These are phyloP conservation scores for Populus euphratica DNA, from an alignment of 345 rosid species.

Conservation along the genomic window DNA sequence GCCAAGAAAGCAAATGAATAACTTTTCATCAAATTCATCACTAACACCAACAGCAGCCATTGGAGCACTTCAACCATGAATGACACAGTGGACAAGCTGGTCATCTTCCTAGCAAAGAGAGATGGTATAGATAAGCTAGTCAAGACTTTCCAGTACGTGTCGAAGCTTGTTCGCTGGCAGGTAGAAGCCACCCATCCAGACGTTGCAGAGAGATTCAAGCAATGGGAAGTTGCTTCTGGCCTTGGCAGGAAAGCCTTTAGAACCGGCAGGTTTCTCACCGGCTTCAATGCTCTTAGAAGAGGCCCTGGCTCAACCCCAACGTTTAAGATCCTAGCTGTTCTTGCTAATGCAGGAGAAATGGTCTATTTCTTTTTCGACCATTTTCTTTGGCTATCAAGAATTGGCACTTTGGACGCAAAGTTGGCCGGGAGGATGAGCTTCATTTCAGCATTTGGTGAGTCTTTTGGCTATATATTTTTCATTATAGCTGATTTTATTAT, in stretches of 20 bases:
- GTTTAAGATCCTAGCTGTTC: slow-evolving; percentile 48
- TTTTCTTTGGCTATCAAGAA: slow-evolving; percentile 87
- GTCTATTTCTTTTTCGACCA: slow-evolving; percentile 95
- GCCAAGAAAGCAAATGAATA: background rate
- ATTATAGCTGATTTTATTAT: slow-evolving; percentile 57
- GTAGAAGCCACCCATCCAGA: slow-evolving; percentile 50
- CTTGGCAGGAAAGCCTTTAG: slow-evolving; percentile 93
- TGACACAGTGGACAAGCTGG: slow-evolving; percentile 86
- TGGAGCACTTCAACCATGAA: slow-evolving; percentile 26
- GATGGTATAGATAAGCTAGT: slow-evolving; percentile 99
- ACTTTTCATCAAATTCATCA: background rate
- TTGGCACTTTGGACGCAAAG: slow-evolving; percentile 65
- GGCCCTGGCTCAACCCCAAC: slow-evolving; percentile 55
- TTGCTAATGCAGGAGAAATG: slow-evolving; percentile 94
- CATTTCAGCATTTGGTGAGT: slow-evolving; percentile 92
- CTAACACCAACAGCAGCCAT: background rate
- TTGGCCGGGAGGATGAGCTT: slow-evolving; percentile 80
- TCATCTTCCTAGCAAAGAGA: slow-evolving; percentile 83
- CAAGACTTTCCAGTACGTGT: slow-evolving; percentile 92
- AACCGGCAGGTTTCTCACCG: slow-evolving; percentile 87
- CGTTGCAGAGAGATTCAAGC: slow-evolving; percentile 60
- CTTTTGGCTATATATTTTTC: slow-evolving; percentile 89
- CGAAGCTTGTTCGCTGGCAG: slow-evolving; percentile 86
- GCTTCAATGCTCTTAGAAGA: slow-evolving; percentile 75
- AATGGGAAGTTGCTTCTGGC: slow-evolving; percentile 93